Evolutionary conservation across 805 yeast species (phyloP), one percentile per base, ranked within the genome.

Genomic region (Monosporozyma aerobia): DNA sequence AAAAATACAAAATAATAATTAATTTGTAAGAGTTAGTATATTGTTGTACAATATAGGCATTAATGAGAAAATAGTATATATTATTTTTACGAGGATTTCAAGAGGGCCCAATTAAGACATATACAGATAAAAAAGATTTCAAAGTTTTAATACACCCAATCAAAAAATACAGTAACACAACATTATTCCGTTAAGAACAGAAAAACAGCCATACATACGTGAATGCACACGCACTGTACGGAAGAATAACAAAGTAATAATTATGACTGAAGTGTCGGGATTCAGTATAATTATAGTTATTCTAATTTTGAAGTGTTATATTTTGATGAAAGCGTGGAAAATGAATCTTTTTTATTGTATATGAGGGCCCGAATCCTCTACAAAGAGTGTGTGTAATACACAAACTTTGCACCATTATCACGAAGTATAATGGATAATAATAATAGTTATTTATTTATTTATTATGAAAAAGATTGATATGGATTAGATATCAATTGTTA

Each of bases 331-430:
- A 48, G 40, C 29, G 4, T 14, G 4, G 8, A 30, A 8, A 23
- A 19, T 19, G 19, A 19, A 44, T 45, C 19, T 30, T n/a, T 30
- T 30, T 32, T 30, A 37, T 45, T 43, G 19, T 49, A 19, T 45
- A 33, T 44, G 86, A 82, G 88, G 87, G 76, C 87, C 88, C 87
- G 87, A 82, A 29, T 77, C 85, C 85, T 79, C 85, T 64, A 60
- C 56, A 55, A 52, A 50, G 44, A 3, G 22, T 8, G 13, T 9
- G 25, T 22, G 23, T n/a, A 7, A 27, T 27, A 27, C 29, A 27
- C 29, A 27, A 27, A 27, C 45, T 43, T 43, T 43, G 45, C 45
- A 43, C 45, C 45, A 43, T 43, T 23, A 19, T 22, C 23, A 43
- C 23, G 45, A 43, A 10, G 45, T 22, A 43, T 22, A 22, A 43